Conservation (phyloP, 163 green algal species). For the Botryococcus braunii region DNA sequence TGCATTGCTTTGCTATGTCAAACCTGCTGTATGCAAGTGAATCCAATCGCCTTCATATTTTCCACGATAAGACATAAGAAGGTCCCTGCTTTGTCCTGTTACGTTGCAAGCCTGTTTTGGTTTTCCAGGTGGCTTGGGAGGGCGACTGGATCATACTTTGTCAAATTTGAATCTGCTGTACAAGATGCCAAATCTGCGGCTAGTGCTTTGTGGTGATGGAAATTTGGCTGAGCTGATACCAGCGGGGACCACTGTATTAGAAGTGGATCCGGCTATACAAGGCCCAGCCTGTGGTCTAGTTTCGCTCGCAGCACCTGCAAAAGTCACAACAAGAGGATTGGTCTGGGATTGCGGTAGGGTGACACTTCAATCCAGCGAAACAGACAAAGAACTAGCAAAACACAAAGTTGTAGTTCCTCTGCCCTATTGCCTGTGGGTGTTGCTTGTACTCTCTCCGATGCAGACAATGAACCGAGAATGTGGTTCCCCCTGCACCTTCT, state of each 20-base stretch:
- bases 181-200: background rate
- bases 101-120: background rate
- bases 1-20: too few species aligned
- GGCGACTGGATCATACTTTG: slow-evolving; percentile 86
- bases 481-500: too few species aligned
- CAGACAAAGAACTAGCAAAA: too few species aligned
- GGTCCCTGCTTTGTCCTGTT: too few species aligned
- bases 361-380: too few species aligned
- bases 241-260: slow-evolving; percentile 30
- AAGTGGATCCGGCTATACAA: slow-evolving; percentile 34
- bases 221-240: slow-evolving; percentile 68
- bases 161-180: slow-evolving; percentile 73
- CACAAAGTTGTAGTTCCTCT: too few species aligned
- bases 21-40: too few species aligned
- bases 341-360: slow-evolving; percentile 60
- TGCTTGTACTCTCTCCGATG: too few species aligned
- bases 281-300: slow-evolving; percentile 78
- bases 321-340: slow-evolving; percentile 53
- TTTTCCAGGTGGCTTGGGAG: slow-evolving; percentile 69
- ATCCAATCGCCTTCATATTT: too few species aligned
- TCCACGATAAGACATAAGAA: too few species aligned
- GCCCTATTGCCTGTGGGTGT: too few species aligned
- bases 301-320: slow-evolving; percentile 45
- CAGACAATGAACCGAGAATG: too few species aligned
- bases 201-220: slow-evolving; percentile 70